Conservation (phyloP, 345 rosid genomes). For the Ceriops tagal region DNA sequence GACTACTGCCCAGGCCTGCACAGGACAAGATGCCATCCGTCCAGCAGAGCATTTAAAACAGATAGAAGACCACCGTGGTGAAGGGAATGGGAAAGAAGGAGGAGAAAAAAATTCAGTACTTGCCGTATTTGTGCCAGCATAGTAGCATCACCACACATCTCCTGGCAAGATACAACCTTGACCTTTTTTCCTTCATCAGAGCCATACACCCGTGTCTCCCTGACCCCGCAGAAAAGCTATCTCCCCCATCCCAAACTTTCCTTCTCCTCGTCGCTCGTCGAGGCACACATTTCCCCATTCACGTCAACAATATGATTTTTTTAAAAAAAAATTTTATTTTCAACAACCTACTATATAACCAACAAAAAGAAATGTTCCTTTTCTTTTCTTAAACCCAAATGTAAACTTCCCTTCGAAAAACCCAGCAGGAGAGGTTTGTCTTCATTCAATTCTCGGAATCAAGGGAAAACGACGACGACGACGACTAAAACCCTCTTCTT, state of each 20-base stretch:
- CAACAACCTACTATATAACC: background rate
- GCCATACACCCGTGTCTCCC: constrained; percentile 34
- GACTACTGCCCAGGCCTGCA: too few relatives aligned
- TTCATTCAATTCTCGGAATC: too few relatives aligned
- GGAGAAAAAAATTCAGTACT: constrained; percentile 17
- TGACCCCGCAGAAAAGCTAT: background rate
- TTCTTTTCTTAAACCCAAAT: background rate
- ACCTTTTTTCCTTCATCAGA: constrained; percentile 40
- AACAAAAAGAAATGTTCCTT: background rate
- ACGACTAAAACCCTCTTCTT: background rate
- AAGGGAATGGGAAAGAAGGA: background rate
- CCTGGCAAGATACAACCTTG: constrained; percentile 51
- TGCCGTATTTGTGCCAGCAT: constrained; percentile 62
- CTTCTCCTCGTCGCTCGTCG: constrained; percentile 2
- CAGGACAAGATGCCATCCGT: too few relatives aligned
- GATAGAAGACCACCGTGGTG: background rate
- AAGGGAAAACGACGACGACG: too few relatives aligned
- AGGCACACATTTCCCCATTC: constrained; percentile 25
- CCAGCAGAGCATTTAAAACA: background rate
- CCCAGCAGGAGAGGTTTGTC: too few relatives aligned
- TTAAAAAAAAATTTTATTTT: too few relatives aligned
- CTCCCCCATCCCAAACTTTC: background rate
- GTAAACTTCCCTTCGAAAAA: too few relatives aligned
- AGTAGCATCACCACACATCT: constrained; percentile 53
- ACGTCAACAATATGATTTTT: background rate